phyloP scores from a whole-genome alignment of 371 early-diverging fungal species.

The Lichtheimia ramosa region DNA sequence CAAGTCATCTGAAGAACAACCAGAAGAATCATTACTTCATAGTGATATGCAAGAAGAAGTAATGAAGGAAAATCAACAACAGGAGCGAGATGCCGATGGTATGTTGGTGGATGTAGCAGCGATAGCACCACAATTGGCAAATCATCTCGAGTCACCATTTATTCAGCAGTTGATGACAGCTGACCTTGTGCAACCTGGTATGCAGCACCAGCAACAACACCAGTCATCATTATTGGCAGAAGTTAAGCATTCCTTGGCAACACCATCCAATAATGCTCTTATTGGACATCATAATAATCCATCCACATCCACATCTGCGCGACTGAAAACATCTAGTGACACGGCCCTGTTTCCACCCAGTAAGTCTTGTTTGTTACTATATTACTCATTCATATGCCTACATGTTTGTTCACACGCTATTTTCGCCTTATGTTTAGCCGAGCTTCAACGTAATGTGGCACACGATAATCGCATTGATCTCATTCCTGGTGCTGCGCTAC shows the following conservation, averaged over 20 bases:
- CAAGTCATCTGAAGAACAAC: background rate
- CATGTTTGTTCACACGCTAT: background rate
- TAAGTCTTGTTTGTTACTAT: conserved; percentile 16
- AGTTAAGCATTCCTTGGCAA: background rate
- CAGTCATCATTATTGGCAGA: background rate
- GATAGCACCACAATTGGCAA: conserved; percentile 36
- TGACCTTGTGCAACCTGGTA: conserved; percentile 13
- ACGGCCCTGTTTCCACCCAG: conserved; percentile 23
- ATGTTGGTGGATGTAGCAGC: conserved; percentile 9
- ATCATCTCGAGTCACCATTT: conserved; percentile 32
- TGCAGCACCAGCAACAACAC: background rate
- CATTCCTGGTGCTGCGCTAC: conserved; percentile 38
- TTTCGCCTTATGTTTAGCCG: conserved; percentile 22
- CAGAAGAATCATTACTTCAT: background rate
- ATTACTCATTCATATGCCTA: background rate
- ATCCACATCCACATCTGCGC: background rate
- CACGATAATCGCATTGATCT: conserved; percentile 46
- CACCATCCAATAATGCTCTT: background rate
- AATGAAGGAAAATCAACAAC: too few relatives aligned
- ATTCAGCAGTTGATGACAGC: conserved; percentile 30
- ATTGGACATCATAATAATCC: background rate
- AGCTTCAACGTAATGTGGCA: conserved; percentile 39
- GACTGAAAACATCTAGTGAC: background rate
- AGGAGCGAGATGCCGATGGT: too few relatives aligned
- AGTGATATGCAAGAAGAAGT: too few relatives aligned